Evolutionary conservation across 1,139 yeast genomes (phyloP), one percentile per base, ranked within the genome.

Genomic region (Chernovozyma aurita): DNA sequence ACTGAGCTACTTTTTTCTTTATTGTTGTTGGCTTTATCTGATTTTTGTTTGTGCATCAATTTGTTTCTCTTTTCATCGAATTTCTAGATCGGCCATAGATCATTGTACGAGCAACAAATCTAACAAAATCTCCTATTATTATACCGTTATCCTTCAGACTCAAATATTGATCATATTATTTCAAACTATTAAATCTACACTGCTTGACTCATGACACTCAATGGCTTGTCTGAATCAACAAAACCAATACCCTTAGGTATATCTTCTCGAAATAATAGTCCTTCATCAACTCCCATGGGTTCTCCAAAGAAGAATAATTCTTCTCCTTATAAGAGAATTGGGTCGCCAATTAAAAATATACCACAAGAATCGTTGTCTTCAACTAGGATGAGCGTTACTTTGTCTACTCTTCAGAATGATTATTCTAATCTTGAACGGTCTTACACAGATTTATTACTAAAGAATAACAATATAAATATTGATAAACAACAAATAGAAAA

Each of bases 401-500:
- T 36, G 22, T 13, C 33, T 16, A 30, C 24, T 22, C 37, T 36
- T n/a, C 39, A 37, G 28, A 22, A 17, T 13, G 40, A 37, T 18
- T 48, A 42, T 34, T 39, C 34, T 18, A 39, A 33, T 16, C 40
- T 53, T 16, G 64, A 61, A 38, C 45, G 62, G 34, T 58, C 53
- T 33, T 57, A 56, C 40, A 53, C 63, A 13, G 66, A 62, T 36
- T 39, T 56, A 3, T 35, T 61, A 9, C 42, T 58, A n/a, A 45
- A 46, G 30, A 50, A 52, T 36, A 53, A 51, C 28, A 43, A 39
- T 11, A 30, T 59, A 9, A 31, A 44, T 9, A 37, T 35, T 12
- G 64, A 61, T n/a, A 49, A 47, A 28, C 41, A 42, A 18, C 53
- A 53, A 28, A 41, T 59, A 15, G 61, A 59, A 38, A 32, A 42